Base-by-base conservation (phyloP, 1,284 basidiomycete genomes). In the Phylloporus sp. region DNA sequence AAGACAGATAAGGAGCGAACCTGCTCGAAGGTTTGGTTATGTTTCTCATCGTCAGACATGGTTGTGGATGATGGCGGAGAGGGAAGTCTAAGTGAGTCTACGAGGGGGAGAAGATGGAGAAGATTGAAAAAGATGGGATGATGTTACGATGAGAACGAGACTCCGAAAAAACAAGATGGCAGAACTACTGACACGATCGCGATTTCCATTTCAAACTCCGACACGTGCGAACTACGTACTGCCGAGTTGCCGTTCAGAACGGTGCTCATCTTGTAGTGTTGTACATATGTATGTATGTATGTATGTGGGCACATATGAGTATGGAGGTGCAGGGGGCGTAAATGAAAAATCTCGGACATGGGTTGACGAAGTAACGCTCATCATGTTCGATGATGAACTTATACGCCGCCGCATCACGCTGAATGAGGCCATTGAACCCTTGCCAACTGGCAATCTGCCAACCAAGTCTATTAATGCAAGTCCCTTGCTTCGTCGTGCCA, bases 41-140 rank as follows among this genome's bases (percentile, higher is more conserved):
- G 93, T 82, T 96, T 91, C 83, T 96, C 94, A 80, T 94, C 90
- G 86, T 96, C 94, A 76, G 92, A 92, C 93, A 94, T 95, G 82
- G 79, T 85, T 72, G 61, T 44, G 62, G 62, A 67, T 66, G 58
- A 54, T 55, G 60, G 53, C 47, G 56, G 56, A 56, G 58, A 58
- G 56, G 68, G 69, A 68, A 55, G 56, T 70, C 68, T 72, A 64
- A 52, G 56, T 46, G 59, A 61, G 62, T 73, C 72, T 73, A 73
- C 29, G 64, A 40, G 54, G 55, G 46, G 62, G 58, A n/a, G 56
- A 39, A 52, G 72, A 66, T 64, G 28, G 52, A 58, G 62, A 66
- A 67, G 68, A 67, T n/a, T 68, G 62, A 63, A 63, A 56, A 63
- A 65, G 72, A 70, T 64, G 67, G n/a, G 64, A 70, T 28, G 47